These are phyloP conservation scores for Cladophialophora bantiana DNA, from an alignment of 2,329 filamentous ascomycete species.

Conservation along the genomic window DNA sequence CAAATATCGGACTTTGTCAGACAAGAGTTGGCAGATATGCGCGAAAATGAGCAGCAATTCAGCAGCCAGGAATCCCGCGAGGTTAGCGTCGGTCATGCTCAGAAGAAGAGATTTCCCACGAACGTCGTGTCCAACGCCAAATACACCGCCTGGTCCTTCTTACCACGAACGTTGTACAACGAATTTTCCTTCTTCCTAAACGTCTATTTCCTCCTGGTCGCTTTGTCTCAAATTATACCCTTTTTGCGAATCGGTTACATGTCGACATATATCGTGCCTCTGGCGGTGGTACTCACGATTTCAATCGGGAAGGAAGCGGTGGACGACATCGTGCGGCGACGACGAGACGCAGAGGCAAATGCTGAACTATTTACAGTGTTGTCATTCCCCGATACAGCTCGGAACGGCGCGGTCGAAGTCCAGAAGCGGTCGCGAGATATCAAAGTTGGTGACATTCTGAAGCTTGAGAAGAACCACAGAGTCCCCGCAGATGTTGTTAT, in stretches of 20 bases:
- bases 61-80: conserved; percentile 67
- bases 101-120: conserved; percentile 78
- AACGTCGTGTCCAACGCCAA: conserved; percentile 97
- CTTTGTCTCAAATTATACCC: conserved; percentile 90
- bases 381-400: conserved; percentile 58
- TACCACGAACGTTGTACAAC: conserved; percentile 94
- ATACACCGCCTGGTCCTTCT: conserved; percentile 93
- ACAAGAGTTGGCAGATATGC: conserved; percentile 40
- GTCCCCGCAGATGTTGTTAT: conserved; percentile 95
- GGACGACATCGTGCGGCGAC: conserved; percentile 86
- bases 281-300: conserved; percentile 89
- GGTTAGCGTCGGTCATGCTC: conserved; percentile 76
- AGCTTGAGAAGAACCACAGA: conserved; percentile 87
- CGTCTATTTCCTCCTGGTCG: conserved; percentile 96
- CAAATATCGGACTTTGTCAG: conserved; percentile 41
- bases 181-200: conserved; percentile 99
- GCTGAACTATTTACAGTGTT: conserved; percentile 85
- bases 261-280: conserved; percentile 88
- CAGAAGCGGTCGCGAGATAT: conserved; percentile 85
- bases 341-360: conserved; percentile 92
- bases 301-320: conserved; percentile 95
- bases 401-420: conserved; percentile 61
- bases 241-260: conserved; percentile 91
- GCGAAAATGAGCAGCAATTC: conserved; percentile 47
- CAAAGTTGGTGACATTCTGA: conserved; percentile 94